Percentiles rank a stretch among this genome's conserved stretches.
Evolutionary conservation across 2,329 filamentous ascomycete species (phyloP).

Genomic region (Neofusicoccum ribis): DNA sequence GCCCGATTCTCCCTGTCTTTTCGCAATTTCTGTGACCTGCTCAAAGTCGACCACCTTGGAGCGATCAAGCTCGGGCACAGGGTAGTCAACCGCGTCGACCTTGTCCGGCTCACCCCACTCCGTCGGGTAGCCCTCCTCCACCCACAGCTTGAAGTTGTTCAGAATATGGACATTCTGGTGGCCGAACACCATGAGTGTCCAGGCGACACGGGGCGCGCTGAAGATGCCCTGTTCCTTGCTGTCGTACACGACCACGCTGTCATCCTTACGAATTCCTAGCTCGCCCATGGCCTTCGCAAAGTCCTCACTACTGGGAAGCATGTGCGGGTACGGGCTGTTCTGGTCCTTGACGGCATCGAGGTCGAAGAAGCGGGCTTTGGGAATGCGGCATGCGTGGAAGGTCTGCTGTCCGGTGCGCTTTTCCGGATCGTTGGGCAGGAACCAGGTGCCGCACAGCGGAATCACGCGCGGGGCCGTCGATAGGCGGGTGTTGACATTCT

Average conservation of each 20-base stretch:
- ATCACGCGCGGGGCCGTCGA: slow-evolving; percentile 81
- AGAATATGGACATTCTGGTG: slow-evolving; percentile 85
- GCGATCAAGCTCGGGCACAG: slow-evolving; percentile 48
- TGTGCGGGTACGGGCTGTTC: slow-evolving; percentile 88
- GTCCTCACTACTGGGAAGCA: slow-evolving; percentile 79
- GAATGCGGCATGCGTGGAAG: slow-evolving; percentile 82
- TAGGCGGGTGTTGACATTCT: slow-evolving; percentile 76
- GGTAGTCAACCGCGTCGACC: slow-evolving; percentile 44
- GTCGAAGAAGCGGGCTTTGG: slow-evolving; percentile 92
- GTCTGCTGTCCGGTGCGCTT: slow-evolving; percentile 75
- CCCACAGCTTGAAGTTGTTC: slow-evolving; percentile 96
- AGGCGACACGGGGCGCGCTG: slow-evolving; percentile 87
- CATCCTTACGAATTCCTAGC: slow-evolving; percentile 82
- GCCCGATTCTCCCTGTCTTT: slow-evolving; percentile 78
- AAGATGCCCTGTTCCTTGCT: slow-evolving; percentile 89
- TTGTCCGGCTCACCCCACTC: slow-evolving; percentile 71
- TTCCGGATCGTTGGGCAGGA: slow-evolving; percentile 81
- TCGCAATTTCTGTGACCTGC: slow-evolving; percentile 74
- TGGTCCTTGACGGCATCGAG: slow-evolving; percentile 88
- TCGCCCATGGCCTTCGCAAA: slow-evolving; percentile 89
- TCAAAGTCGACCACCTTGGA: slow-evolving; percentile 77
- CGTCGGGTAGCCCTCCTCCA: slow-evolving; percentile 76
- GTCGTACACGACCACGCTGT: slow-evolving; percentile 93
- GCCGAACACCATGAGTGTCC: slow-evolving; percentile 89
- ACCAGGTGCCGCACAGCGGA: slow-evolving; percentile 92